Evolutionary conservation across 2,329 filamentous ascomycete genomes (phyloP).

Genomic region (Lithohypha guttulata): DNA sequence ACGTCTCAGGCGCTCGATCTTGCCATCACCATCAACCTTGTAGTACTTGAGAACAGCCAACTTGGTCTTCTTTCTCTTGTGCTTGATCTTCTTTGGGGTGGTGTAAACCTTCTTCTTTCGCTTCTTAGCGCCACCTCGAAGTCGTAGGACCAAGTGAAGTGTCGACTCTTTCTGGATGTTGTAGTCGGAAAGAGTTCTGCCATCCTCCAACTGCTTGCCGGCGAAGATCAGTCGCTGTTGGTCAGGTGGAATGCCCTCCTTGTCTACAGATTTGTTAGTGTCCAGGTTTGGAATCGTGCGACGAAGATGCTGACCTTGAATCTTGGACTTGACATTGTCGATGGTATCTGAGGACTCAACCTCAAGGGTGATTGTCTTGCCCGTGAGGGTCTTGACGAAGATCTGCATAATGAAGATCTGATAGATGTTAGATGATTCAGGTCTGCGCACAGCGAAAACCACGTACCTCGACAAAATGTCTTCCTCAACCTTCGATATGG

Average conservation of each 20-base stretch:
- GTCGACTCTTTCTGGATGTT: slow-evolving; percentile 99
- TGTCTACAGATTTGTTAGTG: slow-evolving; percentile 53
- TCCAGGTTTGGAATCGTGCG: slow-evolving; percentile 1
- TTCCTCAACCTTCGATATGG: slow-evolving; percentile 52
- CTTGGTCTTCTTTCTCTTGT: slow-evolving; percentile 99
- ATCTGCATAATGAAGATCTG: slow-evolving; percentile 40
- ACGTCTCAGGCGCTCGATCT: slow-evolving; percentile 97
- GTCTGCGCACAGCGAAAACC: background rate
- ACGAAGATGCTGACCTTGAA: slow-evolving; percentile 45
- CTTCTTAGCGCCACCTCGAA: slow-evolving; percentile 99
- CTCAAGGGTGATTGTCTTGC: slow-evolving; percentile 99
- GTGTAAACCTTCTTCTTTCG: slow-evolving; percentile 99
- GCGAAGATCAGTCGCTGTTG: slow-evolving; percentile 99
- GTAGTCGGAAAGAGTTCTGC: slow-evolving; percentile 98
- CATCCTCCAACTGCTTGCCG: slow-evolving; percentile 99
- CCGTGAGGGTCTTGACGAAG: slow-evolving; percentile 67
- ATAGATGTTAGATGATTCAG: slow-evolving; percentile 2
- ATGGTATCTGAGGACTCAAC: slow-evolving; percentile 99
- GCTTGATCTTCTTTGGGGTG: slow-evolving; percentile 99
- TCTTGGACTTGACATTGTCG: slow-evolving; percentile 99
- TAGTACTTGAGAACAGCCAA: slow-evolving; percentile 99
- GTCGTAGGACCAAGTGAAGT: slow-evolving; percentile 93
- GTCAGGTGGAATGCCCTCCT: slow-evolving; percentile 98
- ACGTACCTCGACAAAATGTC: slow-evolving; percentile 51
- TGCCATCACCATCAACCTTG: slow-evolving; percentile 99